These are phyloP conservation scores for Erysimum cheiranthoides DNA, from an alignment of 345 rosid species.

Conservation along the genomic window DNA sequence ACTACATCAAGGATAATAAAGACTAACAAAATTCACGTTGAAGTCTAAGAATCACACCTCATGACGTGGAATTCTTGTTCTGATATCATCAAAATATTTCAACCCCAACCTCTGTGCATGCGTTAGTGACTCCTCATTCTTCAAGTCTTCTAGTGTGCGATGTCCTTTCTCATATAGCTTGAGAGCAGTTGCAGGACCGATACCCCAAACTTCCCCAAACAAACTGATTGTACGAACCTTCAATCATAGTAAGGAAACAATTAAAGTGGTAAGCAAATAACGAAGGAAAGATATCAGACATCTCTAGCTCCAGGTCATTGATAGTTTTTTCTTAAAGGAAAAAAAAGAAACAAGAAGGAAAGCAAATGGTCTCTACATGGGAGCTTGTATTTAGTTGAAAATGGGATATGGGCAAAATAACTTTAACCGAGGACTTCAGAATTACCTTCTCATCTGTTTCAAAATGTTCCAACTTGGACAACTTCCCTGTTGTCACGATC, in stretches of 20 bases:
- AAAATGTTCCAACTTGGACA: constrained; percentile 93
- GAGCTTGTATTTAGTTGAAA: constrained; percentile 19
- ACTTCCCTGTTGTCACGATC: constrained; percentile 81
- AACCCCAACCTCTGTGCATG: constrained; percentile 84
- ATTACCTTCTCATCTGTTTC: constrained; percentile 93
- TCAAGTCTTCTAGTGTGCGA: constrained; percentile 77
- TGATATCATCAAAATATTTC: constrained; percentile 89
- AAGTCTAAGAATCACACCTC: constrained; percentile 62
- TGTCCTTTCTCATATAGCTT: constrained; percentile 93
- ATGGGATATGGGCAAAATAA: not conserved
- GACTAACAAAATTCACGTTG: constrained; percentile 17
- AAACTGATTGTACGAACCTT: constrained; percentile 83
- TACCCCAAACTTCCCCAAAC: constrained; percentile 98
- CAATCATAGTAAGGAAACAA: constrained; percentile 26
- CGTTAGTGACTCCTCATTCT: constrained; percentile 77
- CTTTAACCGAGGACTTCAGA: not conserved
- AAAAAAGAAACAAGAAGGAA: not conserved
- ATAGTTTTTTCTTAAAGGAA: not conserved
- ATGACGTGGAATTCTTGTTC: constrained; percentile 79
- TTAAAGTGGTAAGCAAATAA: constrained; percentile 17
- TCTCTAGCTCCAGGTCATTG: constrained; percentile 19
- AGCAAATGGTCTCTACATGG: constrained; percentile 1
- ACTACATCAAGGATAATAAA: constrained; percentile 5
- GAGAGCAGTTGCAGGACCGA: constrained; percentile 94
- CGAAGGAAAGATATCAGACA: not conserved